These are phyloP conservation scores for Hypoxylon subgilvum DNA, from an alignment of 495 filamentous ascomycete species.

Conservation along the genomic window DNA sequence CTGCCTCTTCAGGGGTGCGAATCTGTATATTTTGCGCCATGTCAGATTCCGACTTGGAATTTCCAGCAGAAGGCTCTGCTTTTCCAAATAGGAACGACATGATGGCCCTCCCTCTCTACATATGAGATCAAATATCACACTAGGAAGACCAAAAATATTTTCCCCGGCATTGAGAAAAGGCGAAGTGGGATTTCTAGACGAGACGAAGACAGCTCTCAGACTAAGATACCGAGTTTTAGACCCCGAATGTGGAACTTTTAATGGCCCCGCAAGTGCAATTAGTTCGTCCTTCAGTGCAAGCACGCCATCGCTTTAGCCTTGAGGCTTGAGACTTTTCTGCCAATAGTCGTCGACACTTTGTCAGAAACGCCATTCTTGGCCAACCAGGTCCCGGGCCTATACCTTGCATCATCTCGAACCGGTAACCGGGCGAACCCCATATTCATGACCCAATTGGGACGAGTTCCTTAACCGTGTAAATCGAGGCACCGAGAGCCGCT, in stretches of 20 bases:
- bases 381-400: conserved; percentile 29
- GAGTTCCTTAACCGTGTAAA: conserved; percentile 11
- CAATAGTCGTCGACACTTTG: conserved; percentile 39
- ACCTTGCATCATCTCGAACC: conserved; percentile 38
- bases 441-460: conserved; percentile 27
- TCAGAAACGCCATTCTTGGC: conserved; percentile 41
- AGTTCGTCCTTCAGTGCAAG: conserved; percentile 35
- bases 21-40: conserved; percentile 43
- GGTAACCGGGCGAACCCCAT: conserved; percentile 36
- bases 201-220: conserved; percentile 25
- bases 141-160: conserved; percentile 17
- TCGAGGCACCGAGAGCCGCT: conserved; percentile 28
- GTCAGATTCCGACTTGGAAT: conserved; percentile 32
- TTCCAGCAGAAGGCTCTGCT: conserved; percentile 41
- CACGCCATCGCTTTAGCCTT: conserved; percentile 43
- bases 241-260: conserved; percentile 35
- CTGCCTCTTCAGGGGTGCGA: conserved; percentile 44
- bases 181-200: conserved; percentile 29
- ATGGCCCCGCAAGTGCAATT: conserved; percentile 36
- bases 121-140: conserved; percentile 22
- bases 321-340: conserved; percentile 21
- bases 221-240: conserved; percentile 35
- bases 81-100: conserved; percentile 45
- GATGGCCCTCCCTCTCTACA: conserved; percentile 28
- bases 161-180: conserved; percentile 30